Evolutionary conservation across 83 land plant genomes (phyloP).

Genomic region (Picea abies): DNA sequence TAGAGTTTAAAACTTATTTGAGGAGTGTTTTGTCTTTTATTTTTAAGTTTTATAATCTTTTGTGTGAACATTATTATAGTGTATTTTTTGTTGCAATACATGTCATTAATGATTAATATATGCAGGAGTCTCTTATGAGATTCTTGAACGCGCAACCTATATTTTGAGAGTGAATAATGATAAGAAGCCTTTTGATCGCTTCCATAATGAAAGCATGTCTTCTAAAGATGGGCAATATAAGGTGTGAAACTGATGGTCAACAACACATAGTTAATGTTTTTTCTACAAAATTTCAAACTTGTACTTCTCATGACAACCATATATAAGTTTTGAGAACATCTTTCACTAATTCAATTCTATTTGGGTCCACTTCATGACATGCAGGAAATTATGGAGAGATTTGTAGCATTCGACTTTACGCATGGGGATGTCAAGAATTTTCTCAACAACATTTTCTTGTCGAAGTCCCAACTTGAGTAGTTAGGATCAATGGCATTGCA

Average conservation of each 20-base stretch:
- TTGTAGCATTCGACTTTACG: constrained; percentile 11
- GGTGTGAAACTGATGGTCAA: constrained; percentile 19
- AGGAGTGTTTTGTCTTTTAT: not conserved
- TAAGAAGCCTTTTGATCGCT: constrained; percentile 21
- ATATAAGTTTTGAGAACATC: too few relatives aligned
- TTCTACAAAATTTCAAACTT: not conserved
- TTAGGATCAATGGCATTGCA: too few relatives aligned
- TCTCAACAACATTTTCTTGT: not conserved
- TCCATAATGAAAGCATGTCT: not conserved
- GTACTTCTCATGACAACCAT: not conserved
- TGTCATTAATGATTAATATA: not conserved
- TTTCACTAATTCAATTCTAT: too few relatives aligned
- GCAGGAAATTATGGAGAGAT: constrained; percentile 9
- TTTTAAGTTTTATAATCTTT: not conserved
- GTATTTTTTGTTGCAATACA: not conserved
- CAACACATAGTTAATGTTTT: not conserved
- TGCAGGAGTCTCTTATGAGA: constrained; percentile 59
- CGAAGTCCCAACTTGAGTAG: too few relatives aligned
- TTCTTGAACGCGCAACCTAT: constrained; percentile 50
- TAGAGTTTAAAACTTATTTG: not conserved
- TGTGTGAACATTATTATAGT: too few relatives aligned
- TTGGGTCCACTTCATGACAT: not conserved
- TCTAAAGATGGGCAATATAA: constrained; percentile 39
- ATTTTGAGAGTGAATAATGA: constrained; percentile 17
- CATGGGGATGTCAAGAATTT: not conserved